Evolutionary conservation across 495 filamentous ascomycete species (phyloP), one percentile per base, ranked within the genome.

Genomic region (Stereocaulon alpinum): DNA sequence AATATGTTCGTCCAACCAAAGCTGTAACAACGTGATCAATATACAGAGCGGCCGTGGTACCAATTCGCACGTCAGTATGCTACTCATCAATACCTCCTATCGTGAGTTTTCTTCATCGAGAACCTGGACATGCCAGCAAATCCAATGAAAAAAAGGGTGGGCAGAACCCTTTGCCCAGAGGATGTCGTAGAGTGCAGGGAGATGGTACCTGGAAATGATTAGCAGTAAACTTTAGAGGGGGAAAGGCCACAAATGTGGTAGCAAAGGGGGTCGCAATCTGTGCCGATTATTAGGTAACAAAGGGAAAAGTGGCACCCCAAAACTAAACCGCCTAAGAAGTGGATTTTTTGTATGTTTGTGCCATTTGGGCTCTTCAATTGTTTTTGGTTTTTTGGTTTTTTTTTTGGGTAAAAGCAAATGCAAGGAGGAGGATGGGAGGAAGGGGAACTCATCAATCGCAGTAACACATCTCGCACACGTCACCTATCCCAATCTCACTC

Each of bases 301-400:
- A 47, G 30, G 55, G 20, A 32, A 37, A 56, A 40, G 32, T 55
- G 34, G 29, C 41, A 56, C 42, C 22, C 24, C 2, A 14, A 56
- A 20, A 47, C 11, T 29, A n/a, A 20, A 30, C 15, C 2, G 18
- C 27, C 20, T 2, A 37, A 49, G 56, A 58, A 48, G 11, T n/a
- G 55, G 6, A 58, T 49, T 58, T 58, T 58, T 49, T 49, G 18
- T 49, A 30, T 49, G 44, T 49, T 58, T 58, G 22, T 58, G 43
- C 56, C 56, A 58, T 58, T 18, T 58, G 56, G 56, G 56, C 56
- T 58, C 56, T 58, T 58, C 6, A 22, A 12, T 49, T 49, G 49
- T 58, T 58, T 58, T 47, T 15, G 4, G 43, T 58, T 29, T 58
- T 49, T 40, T 40, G 14, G 17, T n/a, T 18, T 24, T 40, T 58